Evolutionary conservation across 2,329 filamentous ascomycete species (phyloP).

Genomic region (Sporothrix luriei): DNA sequence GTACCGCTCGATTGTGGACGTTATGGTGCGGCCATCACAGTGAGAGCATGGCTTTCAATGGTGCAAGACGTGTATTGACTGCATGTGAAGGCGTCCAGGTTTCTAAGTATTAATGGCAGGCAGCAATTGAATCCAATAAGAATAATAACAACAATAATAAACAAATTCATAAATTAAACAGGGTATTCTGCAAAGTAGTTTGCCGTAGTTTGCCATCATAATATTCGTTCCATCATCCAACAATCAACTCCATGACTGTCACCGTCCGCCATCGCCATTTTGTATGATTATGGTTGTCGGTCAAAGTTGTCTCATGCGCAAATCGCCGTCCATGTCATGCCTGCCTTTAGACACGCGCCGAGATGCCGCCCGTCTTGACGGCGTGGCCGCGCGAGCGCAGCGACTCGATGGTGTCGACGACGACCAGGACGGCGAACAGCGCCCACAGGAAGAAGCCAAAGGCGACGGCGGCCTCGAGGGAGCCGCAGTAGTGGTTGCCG

Average conservation of each 20-base stretch:
- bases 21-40: not conserved
- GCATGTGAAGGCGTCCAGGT: constrained; percentile 17
- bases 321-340: not conserved
- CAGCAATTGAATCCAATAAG: too few species aligned
- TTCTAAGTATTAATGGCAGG: constrained; percentile 1
- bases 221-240: not conserved
- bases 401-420: constrained; percentile 51
- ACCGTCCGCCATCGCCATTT: not conserved
- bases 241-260: too few species aligned
- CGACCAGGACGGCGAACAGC: constrained; percentile 52
- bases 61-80: not conserved
- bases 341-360: not conserved
- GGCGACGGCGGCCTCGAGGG: constrained; percentile 64
- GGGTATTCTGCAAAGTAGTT: not conserved
- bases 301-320: not conserved
- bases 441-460: constrained; percentile 68
- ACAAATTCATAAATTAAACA: constrained; percentile 5
- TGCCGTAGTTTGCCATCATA: not conserved
- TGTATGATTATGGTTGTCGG: not conserved
- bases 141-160: not conserved
- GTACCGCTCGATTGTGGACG: not conserved
- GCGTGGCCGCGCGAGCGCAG: constrained; percentile 48
- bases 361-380: constrained; percentile 34
- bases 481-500: constrained; percentile 57
- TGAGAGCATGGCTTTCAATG: not conserved